A percentile compares a stretch with the other conserved stretches of the same genome.
phyloP scores from a whole-genome alignment of 2,329 filamentous ascomycete genomes.

The Cordyceps cicadae region DNA sequence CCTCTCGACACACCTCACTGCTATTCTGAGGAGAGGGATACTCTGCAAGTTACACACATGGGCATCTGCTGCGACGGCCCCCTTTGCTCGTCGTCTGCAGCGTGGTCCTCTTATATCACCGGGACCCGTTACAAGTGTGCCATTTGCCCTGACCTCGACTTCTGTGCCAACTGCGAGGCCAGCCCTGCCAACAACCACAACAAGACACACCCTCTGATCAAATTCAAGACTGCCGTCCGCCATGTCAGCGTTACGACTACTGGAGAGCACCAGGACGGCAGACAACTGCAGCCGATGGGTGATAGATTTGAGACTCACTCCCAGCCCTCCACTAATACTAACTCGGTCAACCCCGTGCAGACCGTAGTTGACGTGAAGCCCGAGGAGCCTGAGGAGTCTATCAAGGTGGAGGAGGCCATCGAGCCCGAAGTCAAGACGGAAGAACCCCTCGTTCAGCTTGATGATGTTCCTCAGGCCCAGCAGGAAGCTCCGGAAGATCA shows the following conservation, averaged over 20 bases:
- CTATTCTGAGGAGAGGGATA: slow-evolving; percentile 15
- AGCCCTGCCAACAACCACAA: slow-evolving; percentile 80
- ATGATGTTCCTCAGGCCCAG: slow-evolving; percentile 11
- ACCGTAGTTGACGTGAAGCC: slow-evolving; percentile 68
- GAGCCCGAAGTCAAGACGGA: slow-evolving; percentile 17
- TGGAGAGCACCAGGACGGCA: slow-evolving; percentile 64
- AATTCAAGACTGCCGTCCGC: slow-evolving; percentile 88
- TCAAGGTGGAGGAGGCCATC: slow-evolving; percentile 15
- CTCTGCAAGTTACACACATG: slow-evolving; percentile 47
- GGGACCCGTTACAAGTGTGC: slow-evolving; percentile 95
- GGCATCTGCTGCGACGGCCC: slow-evolving; percentile 95
- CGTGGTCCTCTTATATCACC: slow-evolving; percentile 61
- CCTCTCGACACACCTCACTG: slow-evolving; percentile 37
- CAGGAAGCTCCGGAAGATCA: slow-evolving; percentile 24
- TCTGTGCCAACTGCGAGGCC: slow-evolving; percentile 90
- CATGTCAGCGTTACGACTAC: slow-evolving; percentile 80
- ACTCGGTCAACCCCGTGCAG: slow-evolving; percentile 48
- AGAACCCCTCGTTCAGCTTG: slow-evolving; percentile 8
- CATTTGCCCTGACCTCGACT: slow-evolving; percentile 89
- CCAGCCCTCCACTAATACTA: slow-evolving; percentile 36
- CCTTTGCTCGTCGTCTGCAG: slow-evolving; percentile 55
- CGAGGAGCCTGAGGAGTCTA: slow-evolving; percentile 30
- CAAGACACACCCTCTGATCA: slow-evolving; percentile 92
- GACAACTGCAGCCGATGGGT: slow-evolving; percentile 60
- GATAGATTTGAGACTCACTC: slow-evolving; percentile 43